phyloP scores from a whole-genome alignment of 2,329 filamentous ascomycete genomes.

The Alternaria metachromatica region DNA sequence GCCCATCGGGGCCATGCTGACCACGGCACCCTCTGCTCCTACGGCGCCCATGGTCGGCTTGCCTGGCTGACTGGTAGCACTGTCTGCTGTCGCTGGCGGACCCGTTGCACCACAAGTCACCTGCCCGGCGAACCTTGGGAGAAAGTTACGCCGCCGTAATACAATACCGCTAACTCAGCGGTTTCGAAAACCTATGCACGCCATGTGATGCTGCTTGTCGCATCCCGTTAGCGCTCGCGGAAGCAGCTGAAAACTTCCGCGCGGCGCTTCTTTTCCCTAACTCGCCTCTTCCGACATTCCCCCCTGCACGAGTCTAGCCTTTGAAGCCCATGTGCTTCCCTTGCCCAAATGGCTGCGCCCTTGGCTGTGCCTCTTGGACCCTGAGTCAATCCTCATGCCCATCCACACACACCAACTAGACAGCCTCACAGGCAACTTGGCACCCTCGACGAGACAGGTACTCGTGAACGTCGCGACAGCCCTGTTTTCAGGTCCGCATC shows the following conservation, averaged over 20 bases:
- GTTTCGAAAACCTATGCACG: slow-evolving; percentile 17
- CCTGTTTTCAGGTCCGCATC: slow-evolving; percentile 6
- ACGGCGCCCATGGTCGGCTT: neutral
- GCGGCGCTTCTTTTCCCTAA: slow-evolving; percentile 24
- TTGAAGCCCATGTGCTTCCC: slow-evolving; percentile 21
- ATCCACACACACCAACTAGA: slow-evolving; percentile 12
- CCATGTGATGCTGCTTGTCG: slow-evolving; percentile 25
- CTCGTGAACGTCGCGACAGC: neutral
- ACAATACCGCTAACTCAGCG: slow-evolving; percentile 39
- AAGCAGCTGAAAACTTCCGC: slow-evolving; percentile 21
- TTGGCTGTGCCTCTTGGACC: slow-evolving; percentile 22
- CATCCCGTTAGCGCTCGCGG: slow-evolving; percentile 11
- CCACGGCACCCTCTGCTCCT: neutral
- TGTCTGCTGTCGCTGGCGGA: slow-evolving; percentile 8
- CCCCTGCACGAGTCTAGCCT: slow-evolving; percentile 24
- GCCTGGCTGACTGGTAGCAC: slow-evolving; percentile 6
- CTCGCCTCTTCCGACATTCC: slow-evolving; percentile 21
- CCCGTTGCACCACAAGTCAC: slow-evolving; percentile 27
- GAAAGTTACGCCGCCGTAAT: slow-evolving; percentile 17
- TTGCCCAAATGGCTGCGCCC: slow-evolving; percentile 24
- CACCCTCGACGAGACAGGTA: neutral
- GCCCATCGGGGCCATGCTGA: slow-evolving; percentile 3
- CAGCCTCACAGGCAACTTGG: slow-evolving; percentile 18
- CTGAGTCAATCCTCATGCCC: slow-evolving; percentile 14
- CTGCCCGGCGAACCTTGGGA: slow-evolving; percentile 15